Base-by-base conservation (phyloP, 352 stramenopile species). In the Globisporangium sylvaticum region DNA sequence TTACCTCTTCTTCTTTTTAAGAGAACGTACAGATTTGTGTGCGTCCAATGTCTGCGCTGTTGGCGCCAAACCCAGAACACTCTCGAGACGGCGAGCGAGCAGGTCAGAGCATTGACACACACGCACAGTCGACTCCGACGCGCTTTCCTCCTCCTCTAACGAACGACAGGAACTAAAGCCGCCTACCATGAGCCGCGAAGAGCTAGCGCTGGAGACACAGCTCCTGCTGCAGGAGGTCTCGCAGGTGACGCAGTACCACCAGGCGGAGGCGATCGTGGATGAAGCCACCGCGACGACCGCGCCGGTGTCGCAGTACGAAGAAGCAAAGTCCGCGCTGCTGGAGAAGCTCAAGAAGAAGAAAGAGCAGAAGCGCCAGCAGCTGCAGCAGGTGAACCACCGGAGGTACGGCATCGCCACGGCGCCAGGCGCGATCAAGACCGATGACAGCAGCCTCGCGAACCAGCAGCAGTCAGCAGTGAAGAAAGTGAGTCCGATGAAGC, bases 201-300 rank as follows among this genome's bases (percentile, higher is more conserved):
- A 87, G 71, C 39, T 93, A 64, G 85, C 85, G 62, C 76, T 93
- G 44, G 71, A 93, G 77, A 91, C 85, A 69, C 83, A 93, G 72
- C 71, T 91, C 8, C 71, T 93, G 78, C 75, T 93, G 75, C 83
- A 93, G 69, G 78, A 91, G 73, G 82, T 79, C 56, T 81, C 84
- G 65, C 83, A 90, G 61, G 72, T 81, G 39, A 81, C 73, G 62
- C 75, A 80, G 46, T 70, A 78, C 39, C 65, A 68, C 57, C 55
- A 71, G 24, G 69, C 76, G 29, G 78, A 82, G 39, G 71, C 65
- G 25, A 65, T 64, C 31, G 62, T 77, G 25, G 70, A 69, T 20
- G 72, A 69, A 32, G 58, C 58, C 18, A 75, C 64, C 50, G 70
- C 75, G 5, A 65, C 65, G 12, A 71, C 64, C 52, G 69, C 72